These are phyloP conservation scores for Macrocybe gigantea DNA, from an alignment of 768 basidiomycete genomes.

Conservation along the genomic window DNA sequence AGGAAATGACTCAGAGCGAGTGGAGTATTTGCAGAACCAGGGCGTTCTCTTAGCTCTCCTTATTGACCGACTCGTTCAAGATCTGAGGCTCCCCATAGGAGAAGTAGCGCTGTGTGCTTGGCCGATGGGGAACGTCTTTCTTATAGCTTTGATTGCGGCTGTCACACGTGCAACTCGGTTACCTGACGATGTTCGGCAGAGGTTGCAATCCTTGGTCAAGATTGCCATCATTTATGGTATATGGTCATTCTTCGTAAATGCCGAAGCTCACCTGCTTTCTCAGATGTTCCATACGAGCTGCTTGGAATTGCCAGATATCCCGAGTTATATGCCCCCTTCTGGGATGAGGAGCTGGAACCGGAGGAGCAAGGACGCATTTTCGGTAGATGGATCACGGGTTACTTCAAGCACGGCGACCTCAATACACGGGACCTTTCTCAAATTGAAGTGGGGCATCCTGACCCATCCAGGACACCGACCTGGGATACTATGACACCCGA, in stretches of 20 bases:
- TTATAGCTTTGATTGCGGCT: conserved; percentile 14
- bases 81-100: conserved; percentile 11
- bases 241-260: too few species aligned
- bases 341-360: conserved; percentile 17
- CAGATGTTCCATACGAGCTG: too few species aligned
- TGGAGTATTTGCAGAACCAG: conserved; percentile 16
- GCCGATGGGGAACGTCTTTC: conserved; percentile 22
- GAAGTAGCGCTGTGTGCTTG: conserved; percentile 20
- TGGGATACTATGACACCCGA: too few species aligned
- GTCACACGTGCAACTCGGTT: conserved; percentile 9
- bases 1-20: conserved; percentile 13
- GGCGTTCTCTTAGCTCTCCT: conserved; percentile 22
- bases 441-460: too few species aligned
- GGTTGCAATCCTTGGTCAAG: conserved; percentile 15
- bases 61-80: conserved; percentile 18
- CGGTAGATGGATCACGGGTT: conserved; percentile 22
- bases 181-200: conserved; percentile 8
- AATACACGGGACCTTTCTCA: conserved; percentile 11
- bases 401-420: conserved; percentile 26
- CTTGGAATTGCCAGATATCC: too few species aligned
- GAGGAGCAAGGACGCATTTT: conserved; percentile 13
- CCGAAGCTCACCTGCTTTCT: too few species aligned
- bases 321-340: conserved; percentile 8
- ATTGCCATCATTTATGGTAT: conserved; percentile 15
- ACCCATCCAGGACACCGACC: too few species aligned